Conservation (phyloP, 2,329 filamentous ascomycete species). For the Botrytis aclada region DNA sequence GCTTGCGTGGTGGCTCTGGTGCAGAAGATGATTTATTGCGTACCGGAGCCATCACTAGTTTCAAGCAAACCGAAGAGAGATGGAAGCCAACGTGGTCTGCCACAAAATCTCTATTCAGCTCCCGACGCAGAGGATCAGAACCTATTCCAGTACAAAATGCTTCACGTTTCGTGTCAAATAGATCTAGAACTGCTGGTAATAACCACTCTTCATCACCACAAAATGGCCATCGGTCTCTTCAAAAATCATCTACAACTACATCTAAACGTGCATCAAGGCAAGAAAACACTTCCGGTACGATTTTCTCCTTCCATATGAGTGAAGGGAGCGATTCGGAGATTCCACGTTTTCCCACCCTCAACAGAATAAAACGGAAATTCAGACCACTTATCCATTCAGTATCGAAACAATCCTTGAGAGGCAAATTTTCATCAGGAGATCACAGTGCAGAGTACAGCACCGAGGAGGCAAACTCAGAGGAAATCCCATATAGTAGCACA, state of each 20-base stretch:
- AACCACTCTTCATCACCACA: not conserved
- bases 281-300: not conserved
- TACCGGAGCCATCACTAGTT: constrained; percentile 11
- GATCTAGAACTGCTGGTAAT: not conserved
- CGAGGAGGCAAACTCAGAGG: not conserved
- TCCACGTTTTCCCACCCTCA: not conserved
- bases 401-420: constrained; percentile 3
- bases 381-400: constrained; percentile 9
- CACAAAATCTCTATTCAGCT: not conserved
- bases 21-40: not conserved
- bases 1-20: constrained; percentile 5
- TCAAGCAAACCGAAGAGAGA: constrained; percentile 9
- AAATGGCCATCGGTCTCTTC: not conserved
- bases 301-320: constrained; percentile 8
- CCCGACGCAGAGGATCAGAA: constrained; percentile 6
- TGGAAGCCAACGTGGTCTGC: constrained; percentile 15
- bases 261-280: not conserved
- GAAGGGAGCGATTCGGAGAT: constrained; percentile 14
- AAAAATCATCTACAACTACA: not conserved
- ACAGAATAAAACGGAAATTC: constrained; percentile 4
- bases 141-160: not conserved
- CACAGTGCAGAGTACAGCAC: not conserved
- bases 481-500: not conserved
- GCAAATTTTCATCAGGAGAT: not conserved
- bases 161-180: not conserved